These are phyloP conservation scores for Penicillium sp. DNA, from an alignment of 2,329 filamentous ascomycete species.

Conservation along the genomic window DNA sequence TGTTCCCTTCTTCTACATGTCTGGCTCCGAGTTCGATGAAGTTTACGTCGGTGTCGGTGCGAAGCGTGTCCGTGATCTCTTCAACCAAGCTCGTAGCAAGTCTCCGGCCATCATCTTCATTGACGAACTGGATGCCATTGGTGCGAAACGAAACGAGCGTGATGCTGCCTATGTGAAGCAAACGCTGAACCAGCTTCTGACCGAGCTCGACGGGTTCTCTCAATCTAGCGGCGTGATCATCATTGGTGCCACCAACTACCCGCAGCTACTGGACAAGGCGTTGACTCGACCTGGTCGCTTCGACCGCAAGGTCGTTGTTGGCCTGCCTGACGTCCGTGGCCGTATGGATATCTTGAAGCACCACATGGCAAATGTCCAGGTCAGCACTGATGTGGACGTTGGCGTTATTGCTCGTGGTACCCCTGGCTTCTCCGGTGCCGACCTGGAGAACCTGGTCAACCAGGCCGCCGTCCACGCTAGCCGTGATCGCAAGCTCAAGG, in stretches of 20 bases:
- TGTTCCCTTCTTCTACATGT: conserved; percentile 99
- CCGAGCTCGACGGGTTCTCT: conserved; percentile 94
- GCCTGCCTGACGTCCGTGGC: conserved; percentile 86
- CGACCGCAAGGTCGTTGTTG: conserved; percentile 84
- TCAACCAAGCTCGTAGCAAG: conserved; percentile 74
- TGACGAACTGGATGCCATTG: conserved; percentile 90
- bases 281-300: conserved; percentile 91
- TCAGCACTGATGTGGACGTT: conserved; percentile 73
- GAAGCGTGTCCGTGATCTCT: conserved; percentile 93
- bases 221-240: conserved; percentile 94
- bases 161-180: conserved; percentile 96
- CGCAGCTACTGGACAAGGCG: conserved; percentile 88
- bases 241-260: conserved; percentile 93
- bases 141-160: conserved; percentile 84
- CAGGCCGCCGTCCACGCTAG: conserved; percentile 94
- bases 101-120: conserved; percentile 93
- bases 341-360: conserved; percentile 90
- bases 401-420: conserved; percentile 80
- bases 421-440: conserved; percentile 87
- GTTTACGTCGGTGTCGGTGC: conserved; percentile 96
- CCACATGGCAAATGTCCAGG: conserved; percentile 86
- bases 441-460: conserved; percentile 95
- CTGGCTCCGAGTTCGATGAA: conserved; percentile 96
- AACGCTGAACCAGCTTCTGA: conserved; percentile 93
- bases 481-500: conserved; percentile 70